Percentiles rank a stretch among this genome's conserved stretches.
phyloP scores from a whole-genome alignment of 1,139 yeast species.

The Hansenula sp. region DNA sequence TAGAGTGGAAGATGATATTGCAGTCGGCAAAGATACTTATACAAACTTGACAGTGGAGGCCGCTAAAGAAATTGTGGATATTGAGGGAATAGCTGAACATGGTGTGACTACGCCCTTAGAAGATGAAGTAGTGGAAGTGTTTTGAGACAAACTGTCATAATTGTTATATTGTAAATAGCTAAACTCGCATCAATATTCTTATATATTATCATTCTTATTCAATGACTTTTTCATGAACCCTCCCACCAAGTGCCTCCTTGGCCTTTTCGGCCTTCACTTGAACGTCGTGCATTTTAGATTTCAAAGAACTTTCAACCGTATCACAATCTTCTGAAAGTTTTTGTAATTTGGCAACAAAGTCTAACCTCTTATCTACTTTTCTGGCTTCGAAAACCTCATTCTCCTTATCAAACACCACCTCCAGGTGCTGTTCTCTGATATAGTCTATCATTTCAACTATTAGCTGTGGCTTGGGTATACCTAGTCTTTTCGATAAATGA shows the following conservation, averaged over 20 bases:
- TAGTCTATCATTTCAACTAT: conserved; percentile 13
- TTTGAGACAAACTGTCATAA: conserved; percentile 10
- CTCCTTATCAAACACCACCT: conserved; percentile 11
- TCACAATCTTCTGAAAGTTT: conserved; percentile 17
- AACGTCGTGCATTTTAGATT: conserved; percentile 1
- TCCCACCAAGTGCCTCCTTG: not conserved
- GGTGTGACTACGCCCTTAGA: conserved; percentile 57
- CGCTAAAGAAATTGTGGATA: conserved; percentile 76
- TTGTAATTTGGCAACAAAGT: conserved; percentile 13
- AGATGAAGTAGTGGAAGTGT: conserved; percentile 46
- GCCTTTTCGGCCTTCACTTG: not conserved
- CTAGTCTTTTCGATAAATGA: conserved; percentile 19
- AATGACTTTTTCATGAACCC: not conserved
- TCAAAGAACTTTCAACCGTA: conserved; percentile 10
- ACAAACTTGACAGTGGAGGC: conserved; percentile 77
- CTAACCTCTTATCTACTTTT: conserved; percentile 10
- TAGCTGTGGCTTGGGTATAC: conserved; percentile 12
- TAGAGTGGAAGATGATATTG: conserved; percentile 90
- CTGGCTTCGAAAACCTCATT: conserved; percentile 11
- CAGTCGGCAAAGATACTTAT: conserved; percentile 57
- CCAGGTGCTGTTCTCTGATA: conserved; percentile 13
- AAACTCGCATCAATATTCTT: not conserved
- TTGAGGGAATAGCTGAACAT: conserved; percentile 57
- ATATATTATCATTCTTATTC: not conserved
- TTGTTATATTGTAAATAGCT: not conserved